Evolutionary conservation across 2,329 filamentous ascomycete genomes (phyloP).

Genomic region (Pseudogymnoascus sp.): DNA sequence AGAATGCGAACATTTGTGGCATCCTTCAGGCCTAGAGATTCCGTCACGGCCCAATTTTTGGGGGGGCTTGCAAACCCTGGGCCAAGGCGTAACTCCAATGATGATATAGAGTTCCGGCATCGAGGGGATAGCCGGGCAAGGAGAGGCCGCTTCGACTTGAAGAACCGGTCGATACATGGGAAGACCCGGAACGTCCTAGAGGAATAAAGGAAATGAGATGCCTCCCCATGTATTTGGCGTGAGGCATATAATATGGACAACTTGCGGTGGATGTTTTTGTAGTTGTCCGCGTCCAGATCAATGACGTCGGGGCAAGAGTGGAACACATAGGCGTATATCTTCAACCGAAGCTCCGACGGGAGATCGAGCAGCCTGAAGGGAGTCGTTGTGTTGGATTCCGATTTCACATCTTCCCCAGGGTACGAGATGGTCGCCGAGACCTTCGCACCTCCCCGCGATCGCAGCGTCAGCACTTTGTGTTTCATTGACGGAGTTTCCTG

Average conservation of each 20-base stretch:
- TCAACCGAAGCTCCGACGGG: slow-evolving; percentile 60
- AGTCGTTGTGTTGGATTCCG: slow-evolving; percentile 11
- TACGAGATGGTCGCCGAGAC: not conserved
- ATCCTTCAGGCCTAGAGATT: slow-evolving; percentile 53
- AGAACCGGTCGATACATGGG: slow-evolving; percentile 55
- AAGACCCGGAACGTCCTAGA: slow-evolving; percentile 57
- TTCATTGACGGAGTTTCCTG: not conserved
- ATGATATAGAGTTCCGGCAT: slow-evolving; percentile 52
- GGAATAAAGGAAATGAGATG: slow-evolving; percentile 58
- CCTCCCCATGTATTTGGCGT: slow-evolving; percentile 53
- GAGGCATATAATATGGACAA: slow-evolving; percentile 55
- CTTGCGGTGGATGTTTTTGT: slow-evolving; percentile 50
- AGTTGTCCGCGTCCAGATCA: slow-evolving; percentile 60
- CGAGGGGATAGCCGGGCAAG: slow-evolving; percentile 54
- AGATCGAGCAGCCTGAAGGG: slow-evolving; percentile 60
- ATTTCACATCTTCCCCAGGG: not conserved
- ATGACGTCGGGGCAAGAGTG: slow-evolving; percentile 43
- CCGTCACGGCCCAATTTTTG: slow-evolving; percentile 59
- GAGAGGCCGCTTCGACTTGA: slow-evolving; percentile 65
- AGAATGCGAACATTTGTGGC: slow-evolving; percentile 51
- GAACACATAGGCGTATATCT: slow-evolving; percentile 60
- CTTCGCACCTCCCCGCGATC: not conserved
- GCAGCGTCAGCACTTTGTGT: slow-evolving; percentile 3
- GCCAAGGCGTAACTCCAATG: slow-evolving; percentile 62
- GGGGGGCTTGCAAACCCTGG: slow-evolving; percentile 67